phyloP scores from a whole-genome alignment of 495 filamentous ascomycete species.

The Penicillium pancosmium region DNA sequence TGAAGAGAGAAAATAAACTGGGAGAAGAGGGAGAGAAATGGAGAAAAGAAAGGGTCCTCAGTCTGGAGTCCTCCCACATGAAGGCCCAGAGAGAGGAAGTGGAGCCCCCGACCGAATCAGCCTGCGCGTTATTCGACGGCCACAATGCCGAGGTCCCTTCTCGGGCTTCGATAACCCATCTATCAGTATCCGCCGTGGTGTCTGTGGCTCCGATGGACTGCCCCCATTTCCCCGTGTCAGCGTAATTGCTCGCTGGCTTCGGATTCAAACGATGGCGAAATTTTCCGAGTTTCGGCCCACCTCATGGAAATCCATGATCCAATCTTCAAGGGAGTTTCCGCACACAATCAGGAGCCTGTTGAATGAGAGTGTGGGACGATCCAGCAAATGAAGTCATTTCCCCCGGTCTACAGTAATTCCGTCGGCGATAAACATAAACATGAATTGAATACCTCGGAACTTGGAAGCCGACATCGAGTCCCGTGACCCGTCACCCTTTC shows the following conservation, averaged over 20 bases:
- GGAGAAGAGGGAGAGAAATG: slow-evolving; percentile 5
- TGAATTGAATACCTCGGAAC: slow-evolving; percentile 24
- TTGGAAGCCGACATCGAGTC: slow-evolving; percentile 16
- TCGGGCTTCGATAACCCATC: slow-evolving; percentile 12
- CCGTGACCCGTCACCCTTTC: slow-evolving; percentile 8
- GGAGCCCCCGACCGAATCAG: slow-evolving; percentile 41
- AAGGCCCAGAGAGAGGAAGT: slow-evolving; percentile 30
- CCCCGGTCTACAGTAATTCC: slow-evolving; percentile 26
- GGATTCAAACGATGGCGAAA: slow-evolving; percentile 1
- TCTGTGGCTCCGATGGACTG: not conserved
- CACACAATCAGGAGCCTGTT: not conserved
- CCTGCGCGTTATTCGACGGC: slow-evolving; percentile 22
- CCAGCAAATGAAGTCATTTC: slow-evolving; percentile 10
- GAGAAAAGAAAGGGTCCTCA: slow-evolving; percentile 23
- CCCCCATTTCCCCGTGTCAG: slow-evolving; percentile 3
- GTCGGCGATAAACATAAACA: slow-evolving; percentile 6
- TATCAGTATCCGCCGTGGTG: slow-evolving; percentile 1
- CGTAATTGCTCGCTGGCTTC: not conserved
- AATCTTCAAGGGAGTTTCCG: not conserved
- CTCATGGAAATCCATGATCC: not conserved
- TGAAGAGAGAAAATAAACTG: slow-evolving; percentile 4
- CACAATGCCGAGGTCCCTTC: slow-evolving; percentile 32
- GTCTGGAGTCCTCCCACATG: slow-evolving; percentile 34
- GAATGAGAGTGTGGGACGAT: not conserved
- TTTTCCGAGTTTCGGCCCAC: slow-evolving; percentile 14